phyloP scores from a whole-genome alignment of 805 yeast genomes.

The Myxozyma mucilagina region DNA sequence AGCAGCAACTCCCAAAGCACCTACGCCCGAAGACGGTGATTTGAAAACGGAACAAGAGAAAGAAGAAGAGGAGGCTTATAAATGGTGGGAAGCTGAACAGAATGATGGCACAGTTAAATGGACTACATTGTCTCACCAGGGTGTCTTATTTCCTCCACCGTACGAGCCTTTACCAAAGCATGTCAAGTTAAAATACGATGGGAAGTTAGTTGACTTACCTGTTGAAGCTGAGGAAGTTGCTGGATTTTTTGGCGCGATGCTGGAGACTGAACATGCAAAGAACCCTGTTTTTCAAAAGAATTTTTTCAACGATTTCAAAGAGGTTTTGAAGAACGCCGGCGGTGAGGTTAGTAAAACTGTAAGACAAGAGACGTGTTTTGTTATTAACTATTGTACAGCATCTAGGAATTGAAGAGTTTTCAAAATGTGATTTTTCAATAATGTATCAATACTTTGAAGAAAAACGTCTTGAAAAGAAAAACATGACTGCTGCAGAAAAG shows the following conservation, averaged over 20 bases:
- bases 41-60: constrained; percentile 41
- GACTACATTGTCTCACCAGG: constrained; percentile 83
- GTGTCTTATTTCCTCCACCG: constrained; percentile 91
- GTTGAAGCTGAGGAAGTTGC: constrained; percentile 92
- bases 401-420: constrained; percentile 56
- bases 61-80: constrained; percentile 58
- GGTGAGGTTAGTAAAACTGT: constrained; percentile 49
- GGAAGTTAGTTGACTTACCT: constrained; percentile 72
- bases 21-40: neutral
- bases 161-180: constrained; percentile 81
- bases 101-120: constrained; percentile 74
- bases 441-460: constrained; percentile 72
- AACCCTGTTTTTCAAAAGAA: constrained; percentile 85
- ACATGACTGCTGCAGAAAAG: constrained; percentile 70
- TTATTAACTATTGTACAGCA: neutral
- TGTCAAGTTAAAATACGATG: constrained; percentile 74
- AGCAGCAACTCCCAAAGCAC: neutral
- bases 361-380: neutral
- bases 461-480: constrained; percentile 70
- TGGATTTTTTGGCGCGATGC: constrained; percentile 86
- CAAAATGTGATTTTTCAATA: constrained; percentile 72
- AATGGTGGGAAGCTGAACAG: constrained; percentile 79
- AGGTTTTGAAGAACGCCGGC: constrained; percentile 68
- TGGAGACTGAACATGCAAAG: constrained; percentile 83
- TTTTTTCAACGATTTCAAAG: constrained; percentile 75